A percentile compares a stretch with the other conserved stretches of the same genome.
phyloP scores from a whole-genome alignment of 1,139 yeast genomes.

The Casaregolazyma lundiana region DNA sequence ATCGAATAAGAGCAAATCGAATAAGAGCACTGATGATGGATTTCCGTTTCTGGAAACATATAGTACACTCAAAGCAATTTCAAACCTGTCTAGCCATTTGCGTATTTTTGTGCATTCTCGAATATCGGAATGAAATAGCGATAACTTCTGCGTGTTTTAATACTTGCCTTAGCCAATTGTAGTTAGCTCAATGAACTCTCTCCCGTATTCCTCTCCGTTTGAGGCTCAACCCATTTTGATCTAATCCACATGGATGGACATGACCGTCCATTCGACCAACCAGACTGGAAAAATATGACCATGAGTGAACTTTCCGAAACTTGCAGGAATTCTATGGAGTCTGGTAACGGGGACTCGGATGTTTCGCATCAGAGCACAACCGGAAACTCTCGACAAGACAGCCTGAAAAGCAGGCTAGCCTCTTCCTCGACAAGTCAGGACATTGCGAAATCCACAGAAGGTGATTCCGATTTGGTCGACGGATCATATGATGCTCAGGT shows the following conservation, averaged over 20 bases:
- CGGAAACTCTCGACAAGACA: neutral
- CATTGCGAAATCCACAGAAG: neutral
- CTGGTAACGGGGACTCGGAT: neutral
- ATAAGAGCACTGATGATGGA: too few species aligned
- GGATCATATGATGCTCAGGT: conserved; percentile 29
- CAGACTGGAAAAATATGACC: neutral
- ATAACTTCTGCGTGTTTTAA: too few species aligned
- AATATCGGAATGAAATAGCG: too few species aligned
- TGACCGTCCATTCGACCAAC: neutral
- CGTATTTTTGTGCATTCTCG: too few species aligned
- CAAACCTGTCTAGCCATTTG: too few species aligned
- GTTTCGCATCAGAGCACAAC: neutral
- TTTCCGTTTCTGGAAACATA: conserved; percentile 1
- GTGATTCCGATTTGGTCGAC: neutral
- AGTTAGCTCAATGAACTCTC: too few species aligned
- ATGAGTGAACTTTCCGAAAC: neutral
- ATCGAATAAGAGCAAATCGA: too few species aligned
- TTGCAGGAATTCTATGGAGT: neutral
- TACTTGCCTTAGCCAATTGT: too few species aligned
- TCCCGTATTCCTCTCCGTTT: neutral
- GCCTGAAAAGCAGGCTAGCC: neutral
- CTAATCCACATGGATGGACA: neutral
- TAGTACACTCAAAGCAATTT: too few species aligned
- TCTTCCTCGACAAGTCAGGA: neutral
- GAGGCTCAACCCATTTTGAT: neutral